phyloP scores from a whole-genome alignment of 2,329 filamentous ascomycete species.

The Catunica adiposa region DNA sequence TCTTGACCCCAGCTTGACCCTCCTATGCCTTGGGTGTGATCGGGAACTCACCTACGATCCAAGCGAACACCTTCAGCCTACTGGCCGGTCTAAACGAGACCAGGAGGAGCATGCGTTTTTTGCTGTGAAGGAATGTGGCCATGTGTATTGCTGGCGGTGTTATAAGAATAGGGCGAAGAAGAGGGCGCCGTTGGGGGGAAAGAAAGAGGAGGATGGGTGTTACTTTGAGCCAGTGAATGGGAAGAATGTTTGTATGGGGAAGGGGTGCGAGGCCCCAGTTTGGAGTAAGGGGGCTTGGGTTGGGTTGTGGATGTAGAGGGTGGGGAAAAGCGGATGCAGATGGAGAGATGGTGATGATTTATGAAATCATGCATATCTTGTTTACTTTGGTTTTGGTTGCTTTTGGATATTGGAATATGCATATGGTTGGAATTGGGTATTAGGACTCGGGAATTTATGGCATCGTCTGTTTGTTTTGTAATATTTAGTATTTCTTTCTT shows the following conservation, averaged over 20 bases:
- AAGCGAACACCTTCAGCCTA: constrained; percentile 14
- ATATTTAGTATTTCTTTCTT: too few species aligned
- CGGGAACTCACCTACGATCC: constrained; percentile 66
- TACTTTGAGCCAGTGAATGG: background rate
- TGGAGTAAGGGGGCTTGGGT: constrained; percentile 41
- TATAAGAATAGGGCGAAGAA: constrained; percentile 37
- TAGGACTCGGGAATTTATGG: too few species aligned
- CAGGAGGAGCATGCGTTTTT: constrained; percentile 70
- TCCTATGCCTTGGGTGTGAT: constrained; percentile 62
- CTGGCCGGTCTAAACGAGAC: constrained; percentile 28
- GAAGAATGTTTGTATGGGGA: constrained; percentile 38
- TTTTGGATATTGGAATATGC: too few species aligned
- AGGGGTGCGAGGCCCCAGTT: constrained; percentile 38
- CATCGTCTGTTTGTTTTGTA: too few species aligned
- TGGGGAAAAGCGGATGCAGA: background rate
- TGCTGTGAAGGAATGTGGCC: constrained; percentile 79
- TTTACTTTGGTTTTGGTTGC: too few species aligned
- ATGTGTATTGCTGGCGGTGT: constrained; percentile 56
- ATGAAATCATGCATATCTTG: too few species aligned
- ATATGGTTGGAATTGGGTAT: too few species aligned
- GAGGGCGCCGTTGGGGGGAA: background rate
- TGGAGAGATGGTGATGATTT: background rate
- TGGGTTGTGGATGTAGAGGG: constrained; percentile 39
- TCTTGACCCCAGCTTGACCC: too few species aligned
- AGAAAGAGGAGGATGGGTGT: background rate